phyloP scores from a whole-genome alignment of 2,329 filamentous ascomycete species.

The Ophioceras dolichostomum region DNA sequence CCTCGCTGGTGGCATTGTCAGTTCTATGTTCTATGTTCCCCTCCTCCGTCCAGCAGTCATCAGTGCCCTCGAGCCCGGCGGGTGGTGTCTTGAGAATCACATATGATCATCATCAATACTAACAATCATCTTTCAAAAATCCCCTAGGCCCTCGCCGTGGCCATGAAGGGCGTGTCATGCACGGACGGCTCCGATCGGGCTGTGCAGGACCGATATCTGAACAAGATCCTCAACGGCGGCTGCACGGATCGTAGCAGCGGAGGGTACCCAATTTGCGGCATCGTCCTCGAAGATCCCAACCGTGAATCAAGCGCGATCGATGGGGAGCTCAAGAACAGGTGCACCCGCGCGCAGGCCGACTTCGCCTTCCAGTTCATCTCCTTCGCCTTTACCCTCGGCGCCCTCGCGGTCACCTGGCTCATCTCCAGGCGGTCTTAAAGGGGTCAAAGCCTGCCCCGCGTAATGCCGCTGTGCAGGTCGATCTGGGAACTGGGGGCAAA shows the following conservation, averaged over 20 bases:
- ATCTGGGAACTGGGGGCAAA: too few species aligned
- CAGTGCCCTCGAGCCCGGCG: background rate
- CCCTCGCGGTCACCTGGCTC: slow-evolving; percentile 2
- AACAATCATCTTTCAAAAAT: background rate
- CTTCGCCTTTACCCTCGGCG: slow-evolving; percentile 1
- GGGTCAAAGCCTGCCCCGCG: too few species aligned
- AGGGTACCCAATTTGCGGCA: background rate
- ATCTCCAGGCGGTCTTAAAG: slow-evolving; percentile 1
- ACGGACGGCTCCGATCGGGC: slow-evolving; percentile 1
- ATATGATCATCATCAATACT: slow-evolving; percentile 7
- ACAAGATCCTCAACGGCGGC: slow-evolving; percentile 18
- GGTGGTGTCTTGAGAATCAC: too few species aligned
- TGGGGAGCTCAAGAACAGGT: slow-evolving; percentile 1
- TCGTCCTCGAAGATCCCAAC: background rate
- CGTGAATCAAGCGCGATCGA: background rate
- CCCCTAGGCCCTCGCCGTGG: slow-evolving; percentile 15
- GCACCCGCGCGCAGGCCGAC: slow-evolving; percentile 3
- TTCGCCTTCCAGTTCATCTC: slow-evolving; percentile 5
- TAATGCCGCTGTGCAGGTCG: too few species aligned
- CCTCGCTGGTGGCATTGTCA: slow-evolving; percentile 18
- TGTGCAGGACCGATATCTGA: slow-evolving; percentile 5
- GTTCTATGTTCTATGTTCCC: background rate
- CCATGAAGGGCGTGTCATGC: slow-evolving; percentile 16
- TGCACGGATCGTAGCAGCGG: too few species aligned
- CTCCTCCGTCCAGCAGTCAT: background rate